Base-by-base conservation (phyloP, 2,329 filamentous ascomycete genomes). In the Curvularia eragrostidis region DNA sequence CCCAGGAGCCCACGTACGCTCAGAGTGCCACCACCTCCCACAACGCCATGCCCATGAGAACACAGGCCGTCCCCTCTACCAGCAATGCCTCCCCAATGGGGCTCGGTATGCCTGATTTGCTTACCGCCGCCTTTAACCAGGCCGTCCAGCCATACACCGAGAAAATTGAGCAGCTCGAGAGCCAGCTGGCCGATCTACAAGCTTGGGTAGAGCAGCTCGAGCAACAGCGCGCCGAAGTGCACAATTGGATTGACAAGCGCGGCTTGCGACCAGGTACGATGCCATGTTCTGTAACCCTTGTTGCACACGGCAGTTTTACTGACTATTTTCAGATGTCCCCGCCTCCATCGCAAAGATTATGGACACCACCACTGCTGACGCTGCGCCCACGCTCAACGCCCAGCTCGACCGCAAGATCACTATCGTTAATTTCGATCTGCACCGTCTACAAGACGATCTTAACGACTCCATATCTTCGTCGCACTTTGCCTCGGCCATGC, bases 341-440 rank as follows among this genome's bases (percentile, higher is more conserved):
- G 77, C 81, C 30, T 77, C 75, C 58, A 83, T 84, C 60, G 82
- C 82, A 42, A 79, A 80, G 62, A 79, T 80, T 59, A 84, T 84
- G 82, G 82, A 84, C 70, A 75, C 75, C 24, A 77, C 80, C 44
- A 79, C 78, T 5, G 78, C 81, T 19, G 79, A 82, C 60, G 80
- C 81, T 21, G 82, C 82, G 32, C 72, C 77, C 32, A 82, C 81
- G 1, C 79, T 84, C 60, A 83, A 83, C 68, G 81, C 81, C n/a
- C 82, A 84, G 68, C 80, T 84, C 59, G 82, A 84, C 71, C 82
- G 82, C 78, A 84, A 84, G 66, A 84, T 84, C 74, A 84, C 82
- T 36, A 84, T 84, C 54, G 81, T 84, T 54, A 84, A 84, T 75
- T 84, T 84, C 69, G 82, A 84, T 68, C 80, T 84, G 3, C 82